Percentiles rank a stretch among this genome's conserved stretches.
These are phyloP conservation scores for Astrothelium macrocarpum DNA, from an alignment of 495 filamentous ascomycete species.

Conservation along the genomic window DNA sequence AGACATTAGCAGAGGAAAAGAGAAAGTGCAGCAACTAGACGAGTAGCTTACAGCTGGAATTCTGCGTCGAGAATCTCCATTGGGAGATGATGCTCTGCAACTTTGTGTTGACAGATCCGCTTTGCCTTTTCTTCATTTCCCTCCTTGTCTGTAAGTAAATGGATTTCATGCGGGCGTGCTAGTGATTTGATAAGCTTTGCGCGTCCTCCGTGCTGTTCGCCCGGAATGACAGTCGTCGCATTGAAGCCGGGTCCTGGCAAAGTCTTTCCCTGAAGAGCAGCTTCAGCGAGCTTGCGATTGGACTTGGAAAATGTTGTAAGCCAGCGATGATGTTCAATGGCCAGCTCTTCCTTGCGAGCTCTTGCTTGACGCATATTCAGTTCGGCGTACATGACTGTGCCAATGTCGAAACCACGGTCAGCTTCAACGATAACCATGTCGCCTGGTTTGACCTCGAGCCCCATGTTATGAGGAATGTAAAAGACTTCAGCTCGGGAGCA, in stretches of 20 bases:
- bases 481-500: conserved; percentile 90
- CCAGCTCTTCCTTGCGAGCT: conserved; percentile 76
- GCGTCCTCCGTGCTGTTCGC: conserved; percentile 14
- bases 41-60: conserved; percentile 77
- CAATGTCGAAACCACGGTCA: conserved; percentile 89
- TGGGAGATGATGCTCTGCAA: conserved; percentile 82
- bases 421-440: conserved; percentile 97
- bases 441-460: conserved; percentile 76
- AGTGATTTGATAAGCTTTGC: conserved; percentile 84
- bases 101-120: conserved; percentile 90
- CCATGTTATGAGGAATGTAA: conserved; percentile 90
- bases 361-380: conserved; percentile 76
- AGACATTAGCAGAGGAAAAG: conserved; percentile 11
- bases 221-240: conserved; percentile 14
- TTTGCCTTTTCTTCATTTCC: conserved; percentile 97
- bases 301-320: conserved; percentile 71
- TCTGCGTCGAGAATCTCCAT: conserved; percentile 99
- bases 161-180: conserved; percentile 81
- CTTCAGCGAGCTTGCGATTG: neutral
- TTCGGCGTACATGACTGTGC: conserved; percentile 79
- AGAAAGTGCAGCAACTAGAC: neutral
- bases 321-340: conserved; percentile 90
- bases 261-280: neutral
- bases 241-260: conserved; percentile 11
- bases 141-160: conserved; percentile 83